Conservation (phyloP, 345 rosid species). For the Triadica sebifera region DNA sequence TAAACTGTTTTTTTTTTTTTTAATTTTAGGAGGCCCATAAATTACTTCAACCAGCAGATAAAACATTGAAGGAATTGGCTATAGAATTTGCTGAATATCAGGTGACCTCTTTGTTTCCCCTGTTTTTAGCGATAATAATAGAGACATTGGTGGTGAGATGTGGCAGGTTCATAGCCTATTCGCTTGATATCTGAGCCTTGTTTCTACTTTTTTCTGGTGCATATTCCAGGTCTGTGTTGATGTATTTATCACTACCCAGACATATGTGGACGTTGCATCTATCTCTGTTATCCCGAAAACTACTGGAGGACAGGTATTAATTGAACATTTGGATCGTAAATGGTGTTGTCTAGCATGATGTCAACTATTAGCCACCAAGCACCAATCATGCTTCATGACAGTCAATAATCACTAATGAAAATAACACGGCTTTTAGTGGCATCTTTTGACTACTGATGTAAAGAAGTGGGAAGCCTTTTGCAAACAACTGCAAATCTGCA, state of each 20-base stretch:
- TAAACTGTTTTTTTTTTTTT: constrained; percentile 3
- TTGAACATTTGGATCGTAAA: neutral
- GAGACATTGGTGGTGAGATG: neutral
- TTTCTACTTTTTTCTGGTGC: constrained; percentile 8
- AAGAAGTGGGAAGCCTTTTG: neutral
- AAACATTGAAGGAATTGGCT: constrained; percentile 88
- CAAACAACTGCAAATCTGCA: neutral
- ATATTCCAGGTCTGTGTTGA: constrained; percentile 89
- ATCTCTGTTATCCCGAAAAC: constrained; percentile 84
- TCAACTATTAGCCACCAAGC: neutral
- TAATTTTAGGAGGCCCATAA: constrained; percentile 83
- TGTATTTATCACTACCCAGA: constrained; percentile 80
- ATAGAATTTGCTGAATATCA: constrained; percentile 98
- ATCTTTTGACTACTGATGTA: neutral
- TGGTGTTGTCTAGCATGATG: neutral
- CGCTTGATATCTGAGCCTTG: constrained; percentile 15
- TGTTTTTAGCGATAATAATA: neutral
- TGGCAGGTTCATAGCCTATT: neutral
- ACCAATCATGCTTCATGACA: neutral
- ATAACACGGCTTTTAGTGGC: neutral
- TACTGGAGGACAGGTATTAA: constrained; percentile 89
- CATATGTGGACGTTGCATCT: constrained; percentile 87
- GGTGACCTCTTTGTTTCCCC: constrained; percentile 41
- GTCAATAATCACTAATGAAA: neutral
- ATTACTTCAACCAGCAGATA: constrained; percentile 91